These are phyloP conservation scores for Coprinopsis marcescibilis DNA, from an alignment of 768 basidiomycete genomes.

Conservation along the genomic window DNA sequence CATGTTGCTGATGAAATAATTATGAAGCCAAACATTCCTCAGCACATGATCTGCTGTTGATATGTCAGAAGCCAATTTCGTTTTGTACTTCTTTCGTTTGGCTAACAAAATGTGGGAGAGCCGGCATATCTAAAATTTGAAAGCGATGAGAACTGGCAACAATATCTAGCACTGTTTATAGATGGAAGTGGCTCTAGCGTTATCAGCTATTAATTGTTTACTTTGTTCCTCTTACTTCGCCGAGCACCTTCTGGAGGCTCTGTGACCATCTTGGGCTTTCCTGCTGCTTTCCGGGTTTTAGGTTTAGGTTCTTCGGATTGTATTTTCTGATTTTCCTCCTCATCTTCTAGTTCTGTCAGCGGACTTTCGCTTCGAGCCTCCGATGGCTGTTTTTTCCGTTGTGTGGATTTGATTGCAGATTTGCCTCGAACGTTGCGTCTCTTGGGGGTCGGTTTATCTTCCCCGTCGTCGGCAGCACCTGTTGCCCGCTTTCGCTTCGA, in stretches of 20 bases:
- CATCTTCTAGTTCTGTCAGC: background rate
- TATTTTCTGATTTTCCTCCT: background rate
- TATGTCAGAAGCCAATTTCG: no score
- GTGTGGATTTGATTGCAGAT: no score
- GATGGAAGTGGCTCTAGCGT: no score
- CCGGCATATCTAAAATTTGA: no score
- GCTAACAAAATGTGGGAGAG: no score
- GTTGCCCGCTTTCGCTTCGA: background rate
- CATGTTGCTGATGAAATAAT: slow-evolving; percentile 5
- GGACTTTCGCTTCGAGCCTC: background rate
- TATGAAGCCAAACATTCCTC: no score
- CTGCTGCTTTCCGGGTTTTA: background rate
- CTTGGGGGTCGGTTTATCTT: background rate
- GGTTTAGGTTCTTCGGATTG: background rate
- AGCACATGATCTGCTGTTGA: no score
- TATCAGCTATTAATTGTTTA: no score
- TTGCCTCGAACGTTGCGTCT: no score
- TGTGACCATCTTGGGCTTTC: background rate
- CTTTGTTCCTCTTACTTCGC: background rate
- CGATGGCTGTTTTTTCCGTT: background rate
- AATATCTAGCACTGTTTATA: no score
- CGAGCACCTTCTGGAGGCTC: background rate
- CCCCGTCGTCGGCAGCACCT: background rate
- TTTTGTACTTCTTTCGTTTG: no score
- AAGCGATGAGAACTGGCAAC: no score